Evolutionary conservation across 2,329 filamentous ascomycete genomes (phyloP), one percentile per base, ranked within the genome.

Genomic region (Trichoderma atrobrunneum): DNA sequence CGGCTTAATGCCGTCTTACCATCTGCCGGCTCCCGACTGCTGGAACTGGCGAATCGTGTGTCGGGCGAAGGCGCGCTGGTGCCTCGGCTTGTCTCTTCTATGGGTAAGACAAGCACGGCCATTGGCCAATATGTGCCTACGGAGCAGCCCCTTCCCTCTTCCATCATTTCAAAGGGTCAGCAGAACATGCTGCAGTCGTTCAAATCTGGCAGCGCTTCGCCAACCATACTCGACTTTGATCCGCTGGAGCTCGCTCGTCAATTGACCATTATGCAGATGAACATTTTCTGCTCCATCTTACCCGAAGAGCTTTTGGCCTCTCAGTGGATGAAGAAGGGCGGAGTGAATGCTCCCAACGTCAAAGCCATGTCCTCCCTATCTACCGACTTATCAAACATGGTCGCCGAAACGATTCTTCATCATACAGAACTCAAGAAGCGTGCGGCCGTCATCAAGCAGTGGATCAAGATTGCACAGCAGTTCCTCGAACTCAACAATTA

Each of bases 401-500:
- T 99, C 12, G 93, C 94, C 0, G 95, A 98, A 79, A 97, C 93
- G 0, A 97, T 99, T 76, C 87, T 99, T 16, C 90, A 93, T 71
- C 88, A 94, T 72, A 88, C 93, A n/a, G 96, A 98, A 79, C 90
- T 92, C 30, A 98, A 98, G 88, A 97, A 95, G 84, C 90, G 96
- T 30, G 95, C 96, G 1, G 84, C 88, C 2, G 89, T 94, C 67
- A 96, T 99, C 84, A 98, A 99, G 84, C 95, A 98, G 77, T 99
- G 96, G 96, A 93, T 98, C 80, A 99, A 98, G 85, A 91, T 98
- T 76, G 94, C 93, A 1, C 88, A 92, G 76, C 93, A 93, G 77
- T 97, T 94, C 75, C 85, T 97, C 6, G 93, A 96, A 78, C 87
- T 98, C 30, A 92, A 96, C 84, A 99, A 99, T 83, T 99, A 98